These are phyloP conservation scores for Alloteropsis semialata DNA, from an alignment of 176 grass and related monocot genomes.

Conservation along the genomic window DNA sequence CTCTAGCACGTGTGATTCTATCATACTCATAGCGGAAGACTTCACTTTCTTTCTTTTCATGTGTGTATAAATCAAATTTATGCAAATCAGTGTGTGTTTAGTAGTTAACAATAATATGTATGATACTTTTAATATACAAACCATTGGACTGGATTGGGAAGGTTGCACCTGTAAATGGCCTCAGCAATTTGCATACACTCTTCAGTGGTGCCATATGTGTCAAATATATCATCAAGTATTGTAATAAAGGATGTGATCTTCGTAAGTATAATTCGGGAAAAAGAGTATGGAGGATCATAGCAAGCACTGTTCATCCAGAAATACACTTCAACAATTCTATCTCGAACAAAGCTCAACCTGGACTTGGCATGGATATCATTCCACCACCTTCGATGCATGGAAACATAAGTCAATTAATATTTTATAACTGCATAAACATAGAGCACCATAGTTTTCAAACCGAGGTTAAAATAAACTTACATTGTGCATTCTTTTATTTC, in stretches of 20 bases:
- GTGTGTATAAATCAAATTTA: neutral
- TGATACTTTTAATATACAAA: neutral
- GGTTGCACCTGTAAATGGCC: slow-evolving; percentile 30
- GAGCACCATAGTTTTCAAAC: neutral
- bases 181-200: slow-evolving; percentile 27
- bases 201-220: slow-evolving; percentile 38
- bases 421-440: neutral
- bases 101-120: neutral
- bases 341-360: slow-evolving; percentile 36
- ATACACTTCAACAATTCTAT: slow-evolving; percentile 40
- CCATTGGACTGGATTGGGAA: neutral
- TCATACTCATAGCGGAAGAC: neutral
- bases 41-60: neutral
- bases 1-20: neutral
- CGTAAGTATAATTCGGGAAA: slow-evolving; percentile 28
- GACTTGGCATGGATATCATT: slow-evolving; percentile 18
- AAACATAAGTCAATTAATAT: neutral
- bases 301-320: slow-evolving; percentile 45
- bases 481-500: slow-evolving; percentile 26
- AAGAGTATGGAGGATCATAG: slow-evolving; percentile 21
- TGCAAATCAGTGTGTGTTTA: neutral
- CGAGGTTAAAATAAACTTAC: slow-evolving; percentile 14
- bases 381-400: slow-evolving; percentile 27
- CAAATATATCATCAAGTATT: slow-evolving; percentile 43
- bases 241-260: slow-evolving; percentile 18